phyloP scores from a whole-genome alignment of 495 filamentous ascomycete species.

The Poronia punctata region DNA sequence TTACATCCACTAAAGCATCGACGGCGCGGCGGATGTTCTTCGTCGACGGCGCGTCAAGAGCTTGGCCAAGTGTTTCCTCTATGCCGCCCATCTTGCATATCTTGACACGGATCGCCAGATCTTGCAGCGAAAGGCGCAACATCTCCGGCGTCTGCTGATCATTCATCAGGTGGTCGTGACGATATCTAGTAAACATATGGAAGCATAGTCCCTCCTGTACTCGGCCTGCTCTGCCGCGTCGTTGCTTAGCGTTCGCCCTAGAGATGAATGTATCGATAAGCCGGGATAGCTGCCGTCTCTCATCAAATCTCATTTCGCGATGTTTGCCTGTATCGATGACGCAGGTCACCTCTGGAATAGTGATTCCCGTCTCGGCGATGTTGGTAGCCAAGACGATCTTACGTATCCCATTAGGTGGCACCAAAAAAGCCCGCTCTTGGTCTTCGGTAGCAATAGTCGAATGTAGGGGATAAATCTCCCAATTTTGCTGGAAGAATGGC shows the following conservation, averaged over 20 bases:
- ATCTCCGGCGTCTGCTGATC: conserved; percentile 95
- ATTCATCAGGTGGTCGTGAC: conserved; percentile 71
- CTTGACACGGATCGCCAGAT: conserved; percentile 92
- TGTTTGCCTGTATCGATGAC: conserved; percentile 94
- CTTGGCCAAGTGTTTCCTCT: conserved; percentile 80
- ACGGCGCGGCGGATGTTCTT: conserved; percentile 90
- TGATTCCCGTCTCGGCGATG: conserved; percentile 95
- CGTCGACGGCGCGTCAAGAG: conserved; percentile 78
- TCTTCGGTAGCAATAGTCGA: conserved; percentile 95
- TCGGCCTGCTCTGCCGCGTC: conserved; percentile 90
- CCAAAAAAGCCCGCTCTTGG: conserved; percentile 81
- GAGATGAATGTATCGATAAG: conserved; percentile 91
- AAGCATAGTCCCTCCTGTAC: conserved; percentile 92
- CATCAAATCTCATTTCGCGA: conserved; percentile 93
- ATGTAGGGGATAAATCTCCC: conserved; percentile 82
- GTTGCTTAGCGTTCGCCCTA: conserved; percentile 86
- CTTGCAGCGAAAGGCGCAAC: conserved; percentile 86
- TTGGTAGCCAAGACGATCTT: conserved; percentile 96
- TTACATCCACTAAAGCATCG: conserved; percentile 86
- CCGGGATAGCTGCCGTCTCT: conserved; percentile 80
- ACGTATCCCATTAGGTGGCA: conserved; percentile 71
- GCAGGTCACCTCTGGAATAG: conserved; percentile 92
- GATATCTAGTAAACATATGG: conserved; percentile 83
- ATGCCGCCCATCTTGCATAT: conserved; percentile 91
- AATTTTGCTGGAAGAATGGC: conserved; percentile 56